phyloP scores from a whole-genome alignment of 352 stramenopile species.

The Pythium scleroteichum region DNA sequence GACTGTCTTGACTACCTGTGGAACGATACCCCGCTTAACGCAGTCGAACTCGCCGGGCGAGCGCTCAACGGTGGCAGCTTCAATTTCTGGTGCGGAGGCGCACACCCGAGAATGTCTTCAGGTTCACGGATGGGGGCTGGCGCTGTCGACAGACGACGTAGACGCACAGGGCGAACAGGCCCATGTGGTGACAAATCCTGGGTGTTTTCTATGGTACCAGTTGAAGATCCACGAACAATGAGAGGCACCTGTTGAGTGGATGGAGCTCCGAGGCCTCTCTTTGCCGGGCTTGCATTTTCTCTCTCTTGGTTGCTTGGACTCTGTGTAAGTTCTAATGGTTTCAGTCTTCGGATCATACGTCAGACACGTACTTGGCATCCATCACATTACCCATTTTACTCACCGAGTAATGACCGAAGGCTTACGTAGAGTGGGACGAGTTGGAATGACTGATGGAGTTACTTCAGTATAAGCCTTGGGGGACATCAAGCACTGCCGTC shows the following conservation, averaged over 20 bases:
- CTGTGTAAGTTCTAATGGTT: constrained; percentile 34
- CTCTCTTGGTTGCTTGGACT: constrained; percentile 20
- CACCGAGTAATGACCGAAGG: constrained; percentile 5
- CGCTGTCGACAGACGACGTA: constrained; percentile 48
- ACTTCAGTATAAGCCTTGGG: no score
- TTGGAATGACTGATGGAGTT: not conserved
- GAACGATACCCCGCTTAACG: not conserved
- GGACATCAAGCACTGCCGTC: no score
- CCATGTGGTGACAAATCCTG: constrained; percentile 22
- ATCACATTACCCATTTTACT: not conserved
- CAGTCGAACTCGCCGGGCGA: constrained; percentile 17
- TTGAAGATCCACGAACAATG: constrained; percentile 28
- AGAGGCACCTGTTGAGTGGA: constrained; percentile 3
- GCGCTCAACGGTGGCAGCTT: constrained; percentile 52
- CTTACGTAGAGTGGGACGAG: constrained; percentile 12
- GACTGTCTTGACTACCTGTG: not conserved
- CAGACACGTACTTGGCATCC: no score
- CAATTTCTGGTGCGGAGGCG: constrained; percentile 22
- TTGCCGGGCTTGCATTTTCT: constrained; percentile 3
- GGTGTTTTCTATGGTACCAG: constrained; percentile 15
- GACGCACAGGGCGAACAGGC: constrained; percentile 33
- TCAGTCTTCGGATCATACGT: no score
- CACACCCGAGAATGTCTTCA: constrained; percentile 18
- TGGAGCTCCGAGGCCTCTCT: not conserved
- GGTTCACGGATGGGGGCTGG: constrained; percentile 29